Percentiles rank a stretch among this genome's conserved stretches.
Evolutionary conservation across 306 rosid genomes (phyloP).

Genomic region (Pyrus bretschneideri): DNA sequence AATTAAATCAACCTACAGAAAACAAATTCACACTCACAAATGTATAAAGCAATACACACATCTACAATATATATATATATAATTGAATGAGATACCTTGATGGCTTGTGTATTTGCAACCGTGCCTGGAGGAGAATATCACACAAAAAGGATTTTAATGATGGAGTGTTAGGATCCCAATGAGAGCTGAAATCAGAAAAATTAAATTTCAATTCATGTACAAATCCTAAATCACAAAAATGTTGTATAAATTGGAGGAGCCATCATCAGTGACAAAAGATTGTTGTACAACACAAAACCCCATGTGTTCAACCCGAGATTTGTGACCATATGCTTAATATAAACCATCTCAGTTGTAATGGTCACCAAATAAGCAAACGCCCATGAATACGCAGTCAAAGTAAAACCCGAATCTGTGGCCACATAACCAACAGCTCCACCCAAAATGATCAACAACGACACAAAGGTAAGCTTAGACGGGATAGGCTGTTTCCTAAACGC

Average conservation of each 20-base stretch:
- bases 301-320: constrained; percentile 84
- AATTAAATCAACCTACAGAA: too few relatives aligned
- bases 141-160: too few relatives aligned
- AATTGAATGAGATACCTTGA: too few relatives aligned
- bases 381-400: constrained; percentile 85
- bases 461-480: constrained; percentile 74
- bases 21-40: too few relatives aligned
- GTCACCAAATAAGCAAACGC: constrained; percentile 87
- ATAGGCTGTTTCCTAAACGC: constrained; percentile 59
- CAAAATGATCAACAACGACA: constrained; percentile 63
- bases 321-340: constrained; percentile 92
- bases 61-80: too few relatives aligned
- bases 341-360: constrained; percentile 94
- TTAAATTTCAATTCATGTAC: too few relatives aligned
- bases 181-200: too few relatives aligned
- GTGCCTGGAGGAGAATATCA: too few relatives aligned
- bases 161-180: too few relatives aligned
- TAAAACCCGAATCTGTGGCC: constrained; percentile 78
- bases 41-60: too few relatives aligned
- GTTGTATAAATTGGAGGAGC: constrained; percentile 38
- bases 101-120: too few relatives aligned
- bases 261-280: constrained; percentile 65
- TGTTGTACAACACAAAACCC: constrained; percentile 88
- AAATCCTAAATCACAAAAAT: too few relatives aligned
- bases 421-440: constrained; percentile 90